Percentiles rank a stretch among this genome's conserved stretches.
Evolutionary conservation across 2,329 filamentous ascomycete species (phyloP).

Genomic region (Colletotrichum sp.): DNA sequence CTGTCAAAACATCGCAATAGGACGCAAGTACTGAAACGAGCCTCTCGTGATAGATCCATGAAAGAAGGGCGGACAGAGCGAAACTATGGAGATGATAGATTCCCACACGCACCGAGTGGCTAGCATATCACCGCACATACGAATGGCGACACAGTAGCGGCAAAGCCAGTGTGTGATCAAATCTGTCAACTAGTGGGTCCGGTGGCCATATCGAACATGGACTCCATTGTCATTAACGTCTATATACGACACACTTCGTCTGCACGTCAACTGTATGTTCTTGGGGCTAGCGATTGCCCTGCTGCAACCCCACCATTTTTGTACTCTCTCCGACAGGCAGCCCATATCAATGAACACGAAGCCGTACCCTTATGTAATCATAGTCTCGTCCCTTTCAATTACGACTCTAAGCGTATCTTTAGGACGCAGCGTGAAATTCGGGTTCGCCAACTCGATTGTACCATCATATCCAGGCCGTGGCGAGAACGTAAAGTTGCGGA

Average conservation of each 20-base stretch:
- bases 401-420: conserved; percentile 9
- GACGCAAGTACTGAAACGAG: accelerated
- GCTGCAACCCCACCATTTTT: not conserved
- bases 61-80: not conserved
- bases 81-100: accelerated
- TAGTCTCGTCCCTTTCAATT: not conserved
- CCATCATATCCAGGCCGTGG: not conserved
- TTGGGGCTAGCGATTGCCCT: not conserved
- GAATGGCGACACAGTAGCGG: not conserved
- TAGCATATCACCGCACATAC: not conserved
- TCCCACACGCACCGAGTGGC: not conserved
- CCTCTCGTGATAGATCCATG: not conserved
- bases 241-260: not conserved
- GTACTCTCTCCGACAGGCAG: not conserved
- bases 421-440: conserved; percentile 20
- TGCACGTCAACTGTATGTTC: not conserved
- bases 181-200: not conserved
- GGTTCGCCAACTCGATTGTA: conserved; percentile 10
- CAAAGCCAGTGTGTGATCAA: not conserved
- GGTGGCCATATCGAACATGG: not conserved
- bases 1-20: not conserved
- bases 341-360: not conserved
- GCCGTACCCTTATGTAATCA: not conserved
- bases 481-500: conserved; percentile 9
- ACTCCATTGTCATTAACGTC: not conserved